Percentiles rank a stretch among this genome's conserved stretches.
Evolutionary conservation across 306 rosid species (phyloP).

Genomic region (Cucumis sativus): Cucumber_9930_V3 NC_026659.2:29847001-29847500

Average conservation of each 20-base stretch:
- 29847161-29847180: constrained; percentile 14
- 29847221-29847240: constrained; percentile 26
- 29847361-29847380: not conserved
- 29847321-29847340: constrained; percentile 39
- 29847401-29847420: not conserved
- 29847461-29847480: not conserved
- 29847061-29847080: constrained; percentile 10
- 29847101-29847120: constrained; percentile 6
- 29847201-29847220: constrained; percentile 36
- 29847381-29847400: not conserved
- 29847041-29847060: not conserved
- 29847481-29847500: not conserved
- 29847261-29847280: constrained; percentile 60
- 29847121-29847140: not conserved
- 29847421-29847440: not conserved
- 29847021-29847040: not conserved
- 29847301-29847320: constrained; percentile 32
- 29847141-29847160: not conserved
- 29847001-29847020: constrained; percentile 18
- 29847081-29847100: constrained; percentile 21
- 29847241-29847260: constrained; percentile 58
- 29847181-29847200: constrained; percentile 17
- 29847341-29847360: constrained; percentile 29
- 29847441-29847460: not conserved
- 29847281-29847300: constrained; percentile 67